Conservation (phyloP, 495 filamentous ascomycete genomes). For the Ascodesmis nigricans region DNA sequence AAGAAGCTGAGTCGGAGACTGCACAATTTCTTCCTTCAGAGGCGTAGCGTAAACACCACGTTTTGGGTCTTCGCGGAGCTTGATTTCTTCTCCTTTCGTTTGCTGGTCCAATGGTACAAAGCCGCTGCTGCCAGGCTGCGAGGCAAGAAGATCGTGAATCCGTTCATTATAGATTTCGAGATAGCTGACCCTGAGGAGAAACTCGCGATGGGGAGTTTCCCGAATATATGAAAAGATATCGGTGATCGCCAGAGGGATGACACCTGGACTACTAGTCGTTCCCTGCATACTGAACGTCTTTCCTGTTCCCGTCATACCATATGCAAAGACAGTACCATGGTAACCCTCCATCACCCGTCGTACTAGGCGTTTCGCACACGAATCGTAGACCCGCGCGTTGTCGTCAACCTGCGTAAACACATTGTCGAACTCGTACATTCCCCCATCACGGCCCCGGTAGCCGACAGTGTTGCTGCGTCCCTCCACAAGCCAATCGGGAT, state of each 20-base stretch:
- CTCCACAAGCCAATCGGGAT: constrained; percentile 85
- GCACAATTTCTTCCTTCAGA: constrained; percentile 94
- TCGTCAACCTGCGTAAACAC: constrained; percentile 83
- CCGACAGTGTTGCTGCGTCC: constrained; percentile 58
- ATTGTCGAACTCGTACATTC: constrained; percentile 91
- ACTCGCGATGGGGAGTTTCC: constrained; percentile 86
- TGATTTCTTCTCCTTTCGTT: constrained; percentile 64
- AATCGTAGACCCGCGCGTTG: constrained; percentile 84
- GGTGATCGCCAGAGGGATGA: constrained; percentile 90
- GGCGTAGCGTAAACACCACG: constrained; percentile 90
- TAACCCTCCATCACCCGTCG: constrained; percentile 97
- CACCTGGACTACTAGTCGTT: constrained; percentile 86
- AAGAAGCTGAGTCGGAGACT: constrained; percentile 85
- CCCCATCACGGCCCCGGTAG: constrained; percentile 71
- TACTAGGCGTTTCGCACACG: constrained; percentile 78
- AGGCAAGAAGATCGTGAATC: constrained; percentile 79
- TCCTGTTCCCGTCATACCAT: constrained; percentile 96
- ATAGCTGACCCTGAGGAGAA: constrained; percentile 89
- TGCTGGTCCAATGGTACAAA: constrained; percentile 24
- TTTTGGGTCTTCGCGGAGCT: constrained; percentile 86
- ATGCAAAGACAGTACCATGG: constrained; percentile 94
- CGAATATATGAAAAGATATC: constrained; percentile 98
- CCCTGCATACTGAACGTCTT: constrained; percentile 99
- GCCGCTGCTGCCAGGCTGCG: constrained; percentile 30
- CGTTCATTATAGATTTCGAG: constrained; percentile 97